Conservation (phyloP, 495 filamentous ascomycete species). For the Rostrohypoxylon terebratum region DNA sequence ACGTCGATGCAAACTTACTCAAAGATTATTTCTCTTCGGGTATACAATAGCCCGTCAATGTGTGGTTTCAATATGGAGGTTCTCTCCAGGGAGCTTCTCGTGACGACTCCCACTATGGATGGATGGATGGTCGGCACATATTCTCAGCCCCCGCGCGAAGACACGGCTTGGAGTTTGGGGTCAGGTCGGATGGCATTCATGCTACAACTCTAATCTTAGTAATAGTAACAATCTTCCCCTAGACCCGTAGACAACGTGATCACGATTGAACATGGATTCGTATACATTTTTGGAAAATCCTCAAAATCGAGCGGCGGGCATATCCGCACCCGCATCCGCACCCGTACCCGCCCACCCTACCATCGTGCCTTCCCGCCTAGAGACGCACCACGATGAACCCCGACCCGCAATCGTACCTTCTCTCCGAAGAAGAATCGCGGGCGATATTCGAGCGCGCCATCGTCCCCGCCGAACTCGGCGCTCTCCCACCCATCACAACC, state of each 20-base stretch:
- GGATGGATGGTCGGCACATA: constrained; percentile 7
- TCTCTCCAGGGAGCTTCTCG: background rate
- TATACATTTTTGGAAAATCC: background rate
- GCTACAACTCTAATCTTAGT: constrained; percentile 20
- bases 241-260: background rate
- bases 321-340: background rate
- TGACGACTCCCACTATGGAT: background rate
- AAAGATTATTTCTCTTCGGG: too few relatives aligned
- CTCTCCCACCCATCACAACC: background rate
- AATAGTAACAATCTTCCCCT: constrained; percentile 14
- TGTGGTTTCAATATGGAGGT: too few relatives aligned
- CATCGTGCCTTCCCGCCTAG: background rate
- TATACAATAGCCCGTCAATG: too few relatives aligned
- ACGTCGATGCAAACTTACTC: too few relatives aligned
- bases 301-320: background rate
- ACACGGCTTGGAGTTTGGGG: constrained; percentile 25
- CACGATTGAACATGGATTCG: background rate
- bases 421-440: constrained; percentile 36
- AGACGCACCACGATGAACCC: background rate
- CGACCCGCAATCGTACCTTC: constrained; percentile 38
- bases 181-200: constrained; percentile 4
- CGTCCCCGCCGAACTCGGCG: constrained; percentile 36
- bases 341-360: background rate
- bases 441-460: constrained; percentile 42
- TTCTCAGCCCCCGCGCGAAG: constrained; percentile 19